These are phyloP conservation scores for Penicillium vulpinum DNA, from an alignment of 2,329 filamentous ascomycete genomes.

Conservation along the genomic window DNA sequence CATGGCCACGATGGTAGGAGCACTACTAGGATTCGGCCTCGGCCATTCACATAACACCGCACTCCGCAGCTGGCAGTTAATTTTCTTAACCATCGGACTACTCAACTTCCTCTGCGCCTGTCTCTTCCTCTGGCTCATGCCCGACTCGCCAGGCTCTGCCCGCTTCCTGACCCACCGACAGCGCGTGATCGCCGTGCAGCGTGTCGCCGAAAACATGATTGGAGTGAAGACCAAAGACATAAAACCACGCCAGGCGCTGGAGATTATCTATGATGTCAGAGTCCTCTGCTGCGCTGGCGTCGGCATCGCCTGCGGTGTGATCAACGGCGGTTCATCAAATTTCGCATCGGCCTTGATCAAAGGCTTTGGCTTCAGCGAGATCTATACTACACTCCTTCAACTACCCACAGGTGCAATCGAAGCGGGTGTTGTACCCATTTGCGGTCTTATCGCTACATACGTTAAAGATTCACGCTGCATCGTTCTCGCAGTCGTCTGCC, in stretches of 20 bases:
- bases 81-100: slow-evolving; percentile 44
- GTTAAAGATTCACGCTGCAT: slow-evolving; percentile 44
- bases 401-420: slow-evolving; percentile 39
- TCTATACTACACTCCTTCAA: slow-evolving; percentile 36
- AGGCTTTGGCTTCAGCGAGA: slow-evolving; percentile 41
- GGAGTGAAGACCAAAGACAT: slow-evolving; percentile 42
- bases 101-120: slow-evolving; percentile 48
- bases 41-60: slow-evolving; percentile 33
- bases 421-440: slow-evolving; percentile 30
- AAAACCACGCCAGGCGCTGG: slow-evolving; percentile 38
- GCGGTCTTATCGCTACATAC: slow-evolving; percentile 48
- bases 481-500: slow-evolving; percentile 30
- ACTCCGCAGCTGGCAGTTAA: slow-evolving; percentile 41
- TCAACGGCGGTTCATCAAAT: slow-evolving; percentile 54
- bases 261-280: slow-evolving; percentile 43
- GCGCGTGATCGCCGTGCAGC: slow-evolving; percentile 42
- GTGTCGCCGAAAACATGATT: slow-evolving; percentile 46
- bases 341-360: slow-evolving; percentile 51
- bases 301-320: slow-evolving; percentile 47
- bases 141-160: slow-evolving; percentile 41
- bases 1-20: slow-evolving; percentile 40
- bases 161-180: slow-evolving; percentile 43
- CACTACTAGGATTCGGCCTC: slow-evolving; percentile 38
- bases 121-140: slow-evolving; percentile 37
- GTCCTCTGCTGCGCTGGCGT: slow-evolving; percentile 43